Evolutionary conservation across 495 filamentous ascomycete genomes (phyloP).

Genomic region (Hypoxylon rickii): DNA sequence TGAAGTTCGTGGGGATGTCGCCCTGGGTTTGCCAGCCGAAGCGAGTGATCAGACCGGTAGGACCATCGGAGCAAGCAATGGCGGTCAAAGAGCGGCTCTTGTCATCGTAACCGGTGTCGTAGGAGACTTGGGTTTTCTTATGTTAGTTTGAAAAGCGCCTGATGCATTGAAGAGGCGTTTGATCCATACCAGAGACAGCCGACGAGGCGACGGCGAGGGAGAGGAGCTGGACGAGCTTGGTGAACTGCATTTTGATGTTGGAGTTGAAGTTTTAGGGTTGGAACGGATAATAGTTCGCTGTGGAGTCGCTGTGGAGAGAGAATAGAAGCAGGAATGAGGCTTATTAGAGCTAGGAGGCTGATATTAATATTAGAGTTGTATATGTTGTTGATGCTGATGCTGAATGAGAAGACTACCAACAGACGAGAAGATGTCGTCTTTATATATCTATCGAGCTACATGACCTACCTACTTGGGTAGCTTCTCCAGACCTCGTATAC

Average conservation of each 20-base stretch:
- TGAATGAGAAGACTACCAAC: constrained; percentile 10
- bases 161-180: constrained; percentile 1
- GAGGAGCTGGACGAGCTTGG: constrained; percentile 41
- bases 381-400: constrained; percentile 8
- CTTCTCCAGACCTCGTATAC: constrained; percentile 15
- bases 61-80: constrained; percentile 62
- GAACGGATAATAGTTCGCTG: background rate
- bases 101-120: constrained; percentile 64
- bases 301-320: background rate
- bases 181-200: constrained; percentile 11
- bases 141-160: too few relatives aligned
- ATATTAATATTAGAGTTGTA: constrained; percentile 24
- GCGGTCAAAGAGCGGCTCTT: constrained; percentile 46
- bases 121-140: too few relatives aligned
- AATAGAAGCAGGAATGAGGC: constrained; percentile 6
- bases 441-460: constrained; percentile 29
- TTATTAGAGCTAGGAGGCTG: constrained; percentile 4
- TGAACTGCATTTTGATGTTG: constrained; percentile 56
- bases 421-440: constrained; percentile 13
- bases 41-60: constrained; percentile 61
- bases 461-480: constrained; percentile 6
- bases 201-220: constrained; percentile 28
- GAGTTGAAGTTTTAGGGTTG: constrained; percentile 1
- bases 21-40: constrained; percentile 53
- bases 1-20: constrained; percentile 58